Evolutionary conservation across 352 stramenopile species (phyloP), one percentile per base, ranked within the genome.

Genomic region (Phytopythium montanum): DNA sequence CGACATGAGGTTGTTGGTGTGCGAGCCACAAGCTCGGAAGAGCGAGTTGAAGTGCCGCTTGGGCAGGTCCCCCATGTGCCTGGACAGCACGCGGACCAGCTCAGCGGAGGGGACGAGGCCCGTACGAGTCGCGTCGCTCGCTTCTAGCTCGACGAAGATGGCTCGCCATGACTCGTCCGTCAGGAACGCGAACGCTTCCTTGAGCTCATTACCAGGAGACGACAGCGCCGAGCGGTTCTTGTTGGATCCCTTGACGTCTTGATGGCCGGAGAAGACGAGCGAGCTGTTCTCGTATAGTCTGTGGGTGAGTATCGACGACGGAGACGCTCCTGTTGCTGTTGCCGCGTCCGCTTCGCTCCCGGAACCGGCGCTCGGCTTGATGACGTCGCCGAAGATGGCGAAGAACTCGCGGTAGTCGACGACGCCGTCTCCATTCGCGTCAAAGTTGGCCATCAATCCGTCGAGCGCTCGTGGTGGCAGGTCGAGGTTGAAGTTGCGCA

Each of bases 331-430:
- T 3, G 50, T 13, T 8, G 50, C n/a, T 36, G 51, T 13, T 26
- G 33, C 5, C 7, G 31, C 50, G 12, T 56, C 50, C 7, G 31
- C 26, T 5, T 56, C 51, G 25, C 34, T 42, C 21, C 31, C 33
- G 16, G n/a, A 46, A 4, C 51, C 50, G 18, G 54, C 61, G 31
- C 62, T 71, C 3, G 71, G 68, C 64, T 75, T 74, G 29, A 78
- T 62, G 23, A 74, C 67, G 26, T 92, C 77, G 1, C 76, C 78
- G 66, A 87, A 92, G 26, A 67, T 66, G 14, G 58, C 56, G n/a
- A 90, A 75, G 59, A 92, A 90, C 60, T 83, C 77, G 59, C 61
- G 59, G 53, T 87, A 87, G 59, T 90, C 78, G 36, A 92, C 68
- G 31, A 51, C 56, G 41, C 72, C 72, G 58, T 75, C 74, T 19